Percentiles rank a stretch among this genome's conserved stretches.
These are phyloP conservation scores for Cyberlindnera saturnus DNA, from an alignment of 805 yeast genomes.

Conservation along the genomic window DNA sequence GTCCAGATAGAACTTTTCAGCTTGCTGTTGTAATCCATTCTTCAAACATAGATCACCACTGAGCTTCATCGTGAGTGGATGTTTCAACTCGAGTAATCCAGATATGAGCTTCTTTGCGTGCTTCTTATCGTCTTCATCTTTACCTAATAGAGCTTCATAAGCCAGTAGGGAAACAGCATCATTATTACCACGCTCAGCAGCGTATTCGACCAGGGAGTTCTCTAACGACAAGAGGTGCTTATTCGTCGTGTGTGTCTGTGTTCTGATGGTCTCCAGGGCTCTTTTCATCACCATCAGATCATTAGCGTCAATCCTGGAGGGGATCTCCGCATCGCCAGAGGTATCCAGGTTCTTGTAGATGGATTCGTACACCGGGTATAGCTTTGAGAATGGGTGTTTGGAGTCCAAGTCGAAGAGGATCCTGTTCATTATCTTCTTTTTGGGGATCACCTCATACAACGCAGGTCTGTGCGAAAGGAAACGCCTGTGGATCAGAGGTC, in stretches of 20 bases:
- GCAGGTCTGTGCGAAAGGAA: conserved; percentile 28
- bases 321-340: conserved; percentile 25
- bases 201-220: conserved; percentile 66
- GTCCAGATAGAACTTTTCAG: conserved; percentile 51
- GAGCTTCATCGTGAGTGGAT: conserved; percentile 71
- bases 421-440: conserved; percentile 48
- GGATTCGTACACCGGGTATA: conserved; percentile 45
- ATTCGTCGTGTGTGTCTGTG: conserved; percentile 53
- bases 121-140: conserved; percentile 44
- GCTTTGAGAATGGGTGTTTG: conserved; percentile 44
- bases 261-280: conserved; percentile 56
- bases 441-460: conserved; percentile 48
- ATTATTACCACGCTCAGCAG: conserved; percentile 78
- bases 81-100: conserved; percentile 50
- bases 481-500: conserved; percentile 3
- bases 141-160: conserved; percentile 50
- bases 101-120: conserved; percentile 60
- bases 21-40: conserved; percentile 42
- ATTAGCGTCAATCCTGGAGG: conserved; percentile 41
- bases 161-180: conserved; percentile 76
- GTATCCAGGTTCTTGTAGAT: conserved; percentile 43
- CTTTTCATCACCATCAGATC: conserved; percentile 67
- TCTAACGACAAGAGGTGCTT: conserved; percentile 55
- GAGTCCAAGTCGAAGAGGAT: conserved; percentile 65
- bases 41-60: conserved; percentile 70